Percentiles rank a stretch among this genome's conserved stretches.
phyloP scores from a whole-genome alignment of 192 early-diverging fungal species.

The Gigaspora rosea region DNA sequence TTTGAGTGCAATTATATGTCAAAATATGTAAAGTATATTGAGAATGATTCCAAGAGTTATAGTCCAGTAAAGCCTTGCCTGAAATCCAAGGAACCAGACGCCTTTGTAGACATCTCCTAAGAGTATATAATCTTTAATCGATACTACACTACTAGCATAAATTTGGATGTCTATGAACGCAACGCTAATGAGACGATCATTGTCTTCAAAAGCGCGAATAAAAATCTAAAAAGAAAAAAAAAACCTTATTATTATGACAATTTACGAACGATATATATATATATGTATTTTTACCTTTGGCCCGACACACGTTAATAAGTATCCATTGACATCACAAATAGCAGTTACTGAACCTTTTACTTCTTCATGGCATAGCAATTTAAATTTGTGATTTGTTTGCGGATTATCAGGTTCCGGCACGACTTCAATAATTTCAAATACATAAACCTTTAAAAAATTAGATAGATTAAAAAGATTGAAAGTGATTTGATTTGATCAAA shows the following conservation, averaged over 20 bases:
- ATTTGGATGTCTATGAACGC: conserved; percentile 94
- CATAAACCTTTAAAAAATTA: conserved; percentile 62
- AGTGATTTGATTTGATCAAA: not conserved
- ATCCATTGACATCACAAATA: conserved; percentile 82
- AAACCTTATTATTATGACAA: not conserved
- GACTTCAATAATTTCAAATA: conserved; percentile 96
- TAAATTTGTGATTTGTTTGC: conserved; percentile 91
- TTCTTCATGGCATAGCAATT: conserved; percentile 78
- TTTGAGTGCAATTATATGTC: conserved; percentile 30
- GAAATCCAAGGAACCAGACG: conserved; percentile 90
- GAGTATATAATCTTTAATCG: conserved; percentile 87
- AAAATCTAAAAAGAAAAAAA: conserved; percentile 58
- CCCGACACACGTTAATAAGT: conserved; percentile 84
- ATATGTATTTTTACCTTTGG: conserved; percentile 62
- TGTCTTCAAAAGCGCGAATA: conserved; percentile 83
- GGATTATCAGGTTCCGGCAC: conserved; percentile 94
- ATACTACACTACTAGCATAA: conserved; percentile 77
- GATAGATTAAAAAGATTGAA: not conserved
- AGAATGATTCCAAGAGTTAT: conserved; percentile 32
- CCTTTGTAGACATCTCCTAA: conserved; percentile 87
- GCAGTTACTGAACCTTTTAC: conserved; percentile 87
- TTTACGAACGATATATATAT: not conserved
- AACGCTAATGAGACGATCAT: conserved; percentile 78
- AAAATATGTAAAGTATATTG: not conserved
- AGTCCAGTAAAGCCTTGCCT: conserved; percentile 43